These are phyloP conservation scores for Sarocladium kiliense DNA, from an alignment of 2,329 filamentous ascomycete genomes.

Conservation along the genomic window DNA sequence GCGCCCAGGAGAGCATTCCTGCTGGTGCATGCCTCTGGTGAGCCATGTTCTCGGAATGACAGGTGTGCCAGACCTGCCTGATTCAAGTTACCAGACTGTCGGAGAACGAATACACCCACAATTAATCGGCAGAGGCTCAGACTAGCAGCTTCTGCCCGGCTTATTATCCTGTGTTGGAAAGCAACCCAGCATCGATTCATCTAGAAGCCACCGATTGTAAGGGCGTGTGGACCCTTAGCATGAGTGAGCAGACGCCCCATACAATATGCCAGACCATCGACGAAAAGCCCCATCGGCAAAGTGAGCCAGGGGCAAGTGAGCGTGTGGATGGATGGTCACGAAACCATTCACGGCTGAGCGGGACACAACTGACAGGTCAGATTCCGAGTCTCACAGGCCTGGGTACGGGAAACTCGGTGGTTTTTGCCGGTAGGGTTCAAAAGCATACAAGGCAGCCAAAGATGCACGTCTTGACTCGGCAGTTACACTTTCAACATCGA, in stretches of 20 bases:
- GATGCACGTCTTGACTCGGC: background rate
- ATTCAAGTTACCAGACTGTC: slow-evolving; percentile 8
- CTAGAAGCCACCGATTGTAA: background rate
- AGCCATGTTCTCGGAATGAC: background rate
- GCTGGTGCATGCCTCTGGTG: background rate
- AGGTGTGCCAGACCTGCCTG: background rate
- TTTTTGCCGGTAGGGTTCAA: background rate
- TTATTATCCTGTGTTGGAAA: background rate
- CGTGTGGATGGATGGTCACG: background rate
- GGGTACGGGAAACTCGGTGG: background rate
- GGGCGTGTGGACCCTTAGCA: background rate
- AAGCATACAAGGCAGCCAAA: background rate
- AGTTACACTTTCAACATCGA: background rate
- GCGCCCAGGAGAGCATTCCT: background rate
- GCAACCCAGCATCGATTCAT: background rate
- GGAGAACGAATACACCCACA: background rate
- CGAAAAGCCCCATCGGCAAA: background rate
- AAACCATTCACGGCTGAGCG: background rate
- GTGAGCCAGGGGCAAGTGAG: background rate
- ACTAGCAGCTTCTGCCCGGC: background rate
- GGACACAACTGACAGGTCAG: slow-evolving; percentile 1
- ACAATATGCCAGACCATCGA: background rate
- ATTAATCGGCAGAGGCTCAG: background rate
- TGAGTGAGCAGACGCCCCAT: background rate
- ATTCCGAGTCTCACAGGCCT: background rate